Percentiles rank a stretch among this genome's conserved stretches.
These are phyloP conservation scores for Debaryomyces subglobosus DNA, from an alignment of 1,139 yeast species.

Conservation along the genomic window DNA sequence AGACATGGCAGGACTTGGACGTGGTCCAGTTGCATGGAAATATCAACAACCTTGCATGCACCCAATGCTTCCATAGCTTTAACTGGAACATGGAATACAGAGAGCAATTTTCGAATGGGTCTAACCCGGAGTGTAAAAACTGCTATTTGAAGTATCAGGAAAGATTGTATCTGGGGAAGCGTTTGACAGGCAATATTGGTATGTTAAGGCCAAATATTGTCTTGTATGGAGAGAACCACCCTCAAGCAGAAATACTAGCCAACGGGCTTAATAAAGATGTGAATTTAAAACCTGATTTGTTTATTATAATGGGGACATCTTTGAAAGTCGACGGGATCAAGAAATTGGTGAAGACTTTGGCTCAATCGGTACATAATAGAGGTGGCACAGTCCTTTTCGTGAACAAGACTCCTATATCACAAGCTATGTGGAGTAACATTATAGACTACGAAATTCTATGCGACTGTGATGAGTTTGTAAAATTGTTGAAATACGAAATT, in stretches of 20 bases:
- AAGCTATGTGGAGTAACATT: conserved; percentile 54
- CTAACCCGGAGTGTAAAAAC: conserved; percentile 63
- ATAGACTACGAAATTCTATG: conserved; percentile 74
- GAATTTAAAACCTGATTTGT: conserved; percentile 59
- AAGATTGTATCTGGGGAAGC: conserved; percentile 61
- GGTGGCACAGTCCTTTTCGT: conserved; percentile 67
- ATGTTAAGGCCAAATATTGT: conserved; percentile 74
- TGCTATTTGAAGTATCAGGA: conserved; percentile 58
- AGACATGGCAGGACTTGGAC: conserved; percentile 64
- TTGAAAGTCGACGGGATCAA: conserved; percentile 75
- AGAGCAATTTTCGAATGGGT: conserved; percentile 49
- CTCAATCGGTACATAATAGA: conserved; percentile 59
- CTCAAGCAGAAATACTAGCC: conserved; percentile 68
- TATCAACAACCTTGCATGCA: conserved; percentile 72
- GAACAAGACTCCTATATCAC: conserved; percentile 55
- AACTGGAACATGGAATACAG: conserved; percentile 64
- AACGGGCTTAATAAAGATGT: conserved; percentile 60
- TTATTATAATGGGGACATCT: conserved; percentile 76
- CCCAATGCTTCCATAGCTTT: conserved; percentile 60
- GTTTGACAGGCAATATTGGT: conserved; percentile 62
- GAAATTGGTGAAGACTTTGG: conserved; percentile 60
- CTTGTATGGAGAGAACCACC: conserved; percentile 79
- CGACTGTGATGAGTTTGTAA: conserved; percentile 85
- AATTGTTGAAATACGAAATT: conserved; percentile 48
- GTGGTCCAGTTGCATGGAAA: conserved; percentile 93